Evolutionary conservation across 495 filamentous ascomycete species (phyloP), one percentile per base, ranked within the genome.

Genomic region (Achaetomiella virescens): DNA sequence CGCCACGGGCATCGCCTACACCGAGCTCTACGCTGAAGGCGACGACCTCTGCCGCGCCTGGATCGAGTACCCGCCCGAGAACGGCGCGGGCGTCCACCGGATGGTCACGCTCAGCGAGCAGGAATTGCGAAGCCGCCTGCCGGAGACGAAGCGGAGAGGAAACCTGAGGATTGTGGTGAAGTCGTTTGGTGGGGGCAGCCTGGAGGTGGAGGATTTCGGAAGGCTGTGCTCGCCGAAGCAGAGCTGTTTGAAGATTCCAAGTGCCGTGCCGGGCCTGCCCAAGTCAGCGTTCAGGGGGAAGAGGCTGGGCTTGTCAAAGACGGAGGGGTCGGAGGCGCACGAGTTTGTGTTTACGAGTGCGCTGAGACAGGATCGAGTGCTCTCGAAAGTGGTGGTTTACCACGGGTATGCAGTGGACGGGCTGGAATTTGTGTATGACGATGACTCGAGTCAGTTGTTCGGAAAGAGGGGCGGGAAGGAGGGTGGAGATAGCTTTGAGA

Each of bases 341-440:
- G 83, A 97, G 62, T 54, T 95, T 47, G 70, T 97, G 18, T 80
- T 97, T 29, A 81, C 87, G 25, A 87, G 83, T 60, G 78, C 84
- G 12, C 72, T 84, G 36, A 75, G 80, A 18, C 82, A 85, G 41
- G 87, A 82, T 12, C 86, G 91, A 58, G 78, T 97, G 31, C 73
- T 97, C 57, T 85, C 80, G 0, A 81, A 80, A 8, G 80, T 97
- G 46, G 81, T 82, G 38, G 73, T 97, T 7, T 96, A 90, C 60
- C 86, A 91, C 61, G 90, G 88, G 0, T 71, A 74, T 54, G 85
- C 88, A 7, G 58, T 97, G 46, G 89, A 95, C 66, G 93, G 93
- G 0, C 60, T 98, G 11, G 93, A 97, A 65, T 97, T 98, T 66
- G 79, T 86, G 56, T 98, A 96, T 64, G 93, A 97, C 57, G 91